phyloP scores from a whole-genome alignment of 1,284 basidiomycete genomes.

The Uromyces viciae-fabae region DNA sequence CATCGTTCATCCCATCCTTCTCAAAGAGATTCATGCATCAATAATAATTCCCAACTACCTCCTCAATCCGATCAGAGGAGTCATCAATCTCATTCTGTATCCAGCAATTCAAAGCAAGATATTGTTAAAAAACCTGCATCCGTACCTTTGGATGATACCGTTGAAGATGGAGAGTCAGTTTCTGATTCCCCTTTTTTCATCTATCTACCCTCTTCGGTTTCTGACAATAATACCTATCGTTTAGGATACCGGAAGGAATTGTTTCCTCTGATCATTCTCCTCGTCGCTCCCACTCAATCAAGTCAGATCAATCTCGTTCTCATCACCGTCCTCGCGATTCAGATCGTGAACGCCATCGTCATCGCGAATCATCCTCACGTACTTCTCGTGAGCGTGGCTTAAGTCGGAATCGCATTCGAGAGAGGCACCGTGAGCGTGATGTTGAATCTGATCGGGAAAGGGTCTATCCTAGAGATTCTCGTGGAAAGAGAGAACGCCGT shows the following conservation, averaged over 20 bases:
- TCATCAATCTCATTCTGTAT: neutral
- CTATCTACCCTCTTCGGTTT: neutral
- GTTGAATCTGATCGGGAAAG: slow-evolving; percentile 9
- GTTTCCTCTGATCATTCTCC: slow-evolving; percentile 24
- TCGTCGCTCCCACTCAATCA: slow-evolving; percentile 6
- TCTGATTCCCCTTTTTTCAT: neutral
- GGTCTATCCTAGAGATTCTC: slow-evolving; percentile 7
- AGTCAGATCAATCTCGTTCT: slow-evolving; percentile 11
- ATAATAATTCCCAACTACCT: neutral
- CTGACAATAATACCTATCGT: neutral
- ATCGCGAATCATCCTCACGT: neutral
- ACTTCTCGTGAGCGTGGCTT: neutral
- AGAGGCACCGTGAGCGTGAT: slow-evolving; percentile 24
- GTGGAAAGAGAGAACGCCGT: slow-evolving; percentile 19
- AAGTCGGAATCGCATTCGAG: slow-evolving; percentile 10
- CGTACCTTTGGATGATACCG: slow-evolving; percentile 22
- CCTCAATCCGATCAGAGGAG: neutral
- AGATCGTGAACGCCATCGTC: slow-evolving; percentile 33
- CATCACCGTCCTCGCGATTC: slow-evolving; percentile 2
- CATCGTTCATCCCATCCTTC: neutral
- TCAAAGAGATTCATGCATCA: slow-evolving; percentile 2
- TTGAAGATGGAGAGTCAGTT: slow-evolving; percentile 44
- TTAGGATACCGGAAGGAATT: slow-evolving; percentile 28
- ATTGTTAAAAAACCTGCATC: neutral
- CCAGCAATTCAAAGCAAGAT: neutral